phyloP scores from a whole-genome alignment of 1,284 basidiomycete species.

The Anthracocystis panici-leucophaei region DNA sequence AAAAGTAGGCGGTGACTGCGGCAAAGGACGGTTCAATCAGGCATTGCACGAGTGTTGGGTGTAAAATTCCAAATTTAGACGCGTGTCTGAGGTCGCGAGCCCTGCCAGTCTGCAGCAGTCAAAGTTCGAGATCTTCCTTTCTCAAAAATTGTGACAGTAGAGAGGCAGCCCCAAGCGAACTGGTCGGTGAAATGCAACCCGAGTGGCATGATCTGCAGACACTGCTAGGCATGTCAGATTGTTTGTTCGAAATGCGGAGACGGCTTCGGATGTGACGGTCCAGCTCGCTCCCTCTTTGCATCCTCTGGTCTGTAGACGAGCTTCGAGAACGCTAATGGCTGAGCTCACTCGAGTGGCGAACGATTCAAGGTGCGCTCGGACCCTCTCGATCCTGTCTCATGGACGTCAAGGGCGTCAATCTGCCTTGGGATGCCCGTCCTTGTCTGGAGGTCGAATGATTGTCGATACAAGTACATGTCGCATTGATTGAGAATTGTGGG shows the following conservation, averaged over 20 bases:
- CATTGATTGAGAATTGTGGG: neutral
- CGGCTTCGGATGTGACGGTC: constrained; percentile 4
- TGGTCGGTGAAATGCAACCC: neutral
- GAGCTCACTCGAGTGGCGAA: neutral
- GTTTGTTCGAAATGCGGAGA: constrained; percentile 13
- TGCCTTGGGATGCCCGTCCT: neutral
- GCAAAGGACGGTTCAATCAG: neutral
- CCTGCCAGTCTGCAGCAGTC: neutral
- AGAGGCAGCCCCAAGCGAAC: neutral
- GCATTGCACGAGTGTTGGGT: neutral
- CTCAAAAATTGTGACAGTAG: neutral
- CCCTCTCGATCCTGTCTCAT: neutral
- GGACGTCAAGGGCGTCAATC: too few species aligned
- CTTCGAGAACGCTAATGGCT: too few species aligned
- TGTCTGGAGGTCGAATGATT: neutral
- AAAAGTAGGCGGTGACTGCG: neutral
- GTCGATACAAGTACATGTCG: constrained; percentile 10
- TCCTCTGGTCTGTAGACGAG: too few species aligned
- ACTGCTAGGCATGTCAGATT: neutral
- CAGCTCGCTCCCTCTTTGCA: neutral
- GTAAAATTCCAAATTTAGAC: neutral
- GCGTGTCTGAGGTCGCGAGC: neutral
- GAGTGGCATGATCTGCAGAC: neutral
- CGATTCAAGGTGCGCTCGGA: neutral
- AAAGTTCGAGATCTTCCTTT: neutral